Base-by-base conservation (phyloP, 2,329 filamentous ascomycete species). In the Colletotrichum melonis region DNA sequence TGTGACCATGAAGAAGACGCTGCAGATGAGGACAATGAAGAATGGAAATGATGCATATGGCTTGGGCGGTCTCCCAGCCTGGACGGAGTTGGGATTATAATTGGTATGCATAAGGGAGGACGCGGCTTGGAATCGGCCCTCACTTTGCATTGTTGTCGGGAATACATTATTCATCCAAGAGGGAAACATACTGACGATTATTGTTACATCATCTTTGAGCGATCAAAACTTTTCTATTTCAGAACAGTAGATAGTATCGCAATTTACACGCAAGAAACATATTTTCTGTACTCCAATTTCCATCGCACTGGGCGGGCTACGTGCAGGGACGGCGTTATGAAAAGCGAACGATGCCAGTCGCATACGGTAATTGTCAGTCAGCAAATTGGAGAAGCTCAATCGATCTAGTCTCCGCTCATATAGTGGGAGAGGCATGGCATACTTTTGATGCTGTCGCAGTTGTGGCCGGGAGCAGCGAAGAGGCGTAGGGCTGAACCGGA, bases 11-110 rank as follows among this genome's bases (percentile, higher is more conserved):
- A 70, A 19, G 35, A 58, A 52, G 42, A 64, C 67, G 32, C 32
- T 28, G 11, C 24, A 32, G 24, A 28, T 22, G 49, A 70, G 19
- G 32, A 65, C 19, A 67, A 62, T n/a, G 14, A 62, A 57, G 62
- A 71, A 38, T 26, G 67, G 56, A 66, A 57, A 66, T 24, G 32
- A 73, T 73, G 70, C 60, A 73, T 73, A 56, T 30, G 62, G 71
- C 71, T 71, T 16, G 71, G 71, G 71, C 56, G 67, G 67, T 49
- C 22, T 60, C 46, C 71, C 62, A 28, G 71, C 71, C 71, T 57
- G 62, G 70, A 71, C 60, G 71, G 71, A 73, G 71, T 73, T 73
- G 46, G 67, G 67, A 62, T 71, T 66, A 55, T 71, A 73, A 65
- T 57, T 42, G 67, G 35, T 69, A 69, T 1, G 32, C 55, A 30